Base-by-base conservation (phyloP, 1,139 yeast species). In the Debaryomyces robertsiae region DNA sequence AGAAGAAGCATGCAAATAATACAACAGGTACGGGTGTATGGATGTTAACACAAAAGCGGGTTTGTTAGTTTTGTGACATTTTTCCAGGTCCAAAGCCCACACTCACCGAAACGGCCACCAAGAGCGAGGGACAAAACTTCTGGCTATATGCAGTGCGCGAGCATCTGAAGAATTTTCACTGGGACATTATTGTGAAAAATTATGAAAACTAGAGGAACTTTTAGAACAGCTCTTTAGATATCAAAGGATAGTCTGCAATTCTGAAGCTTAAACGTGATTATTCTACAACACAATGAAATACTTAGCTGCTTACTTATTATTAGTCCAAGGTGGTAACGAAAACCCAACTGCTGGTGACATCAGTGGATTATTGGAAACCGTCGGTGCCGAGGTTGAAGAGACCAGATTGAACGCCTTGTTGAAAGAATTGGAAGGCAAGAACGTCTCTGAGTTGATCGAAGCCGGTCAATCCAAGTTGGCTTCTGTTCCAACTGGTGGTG, bases 301-400 rank as follows among this genome's bases (percentile, higher is more conserved):
- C 81, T 79, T 85, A 75, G 93, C 94, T 76, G 91, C 94, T 75
- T 85, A 85, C 81, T 80, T 85, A 73, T 81, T 84, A 73, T 82
- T 85, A 73, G 85, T 80, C 73, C 86, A 85, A 71, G 87, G 91
- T 70, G 93, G 93, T 69, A 83, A 82, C 79, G 68, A 84, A 60
- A 56, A 85, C 61, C 91, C 93, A 74, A 72, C 87, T 54, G 82
- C 88, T 58, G 74, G 81, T 57, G 86, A 83, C 67, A 77, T 85
- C 72, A 66, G 84, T 67, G 67, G 81, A 53, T 82, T 85, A 61
- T 77, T 85, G 67, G 80, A 81, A 62, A 71, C 91, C 46, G 91
- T 83, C 54, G 89, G 89, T 66, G 79, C 82, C 55, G 93, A 85
- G 67, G 84, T 79, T 64, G 93, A 85, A 66, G 81, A 81, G 59